Conservation (phyloP, 306 rosid genomes). For the Vigna nakashimae region DNA sequence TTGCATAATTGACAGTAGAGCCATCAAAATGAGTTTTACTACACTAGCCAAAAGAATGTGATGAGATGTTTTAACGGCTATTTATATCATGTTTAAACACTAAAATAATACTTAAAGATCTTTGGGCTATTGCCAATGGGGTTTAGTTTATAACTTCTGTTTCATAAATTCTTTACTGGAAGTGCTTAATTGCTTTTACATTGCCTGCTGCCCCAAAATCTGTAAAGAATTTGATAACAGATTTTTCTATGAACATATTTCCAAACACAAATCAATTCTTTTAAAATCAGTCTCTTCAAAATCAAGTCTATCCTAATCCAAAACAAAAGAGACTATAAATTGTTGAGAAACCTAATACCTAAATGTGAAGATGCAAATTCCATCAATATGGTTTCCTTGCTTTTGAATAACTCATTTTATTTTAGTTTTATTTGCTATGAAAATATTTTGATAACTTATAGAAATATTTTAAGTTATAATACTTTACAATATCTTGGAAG, state of each 20-base stretch:
- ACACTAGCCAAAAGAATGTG: slow-evolving; percentile 5
- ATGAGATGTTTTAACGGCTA: slow-evolving; percentile 1
- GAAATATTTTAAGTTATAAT: no score
- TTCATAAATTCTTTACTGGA: background rate
- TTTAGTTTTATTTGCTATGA: slow-evolving; percentile 33
- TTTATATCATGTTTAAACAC: background rate
- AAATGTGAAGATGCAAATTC: background rate
- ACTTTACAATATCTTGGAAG: no score
- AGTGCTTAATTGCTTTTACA: slow-evolving; percentile 12
- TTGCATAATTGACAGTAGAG: background rate
- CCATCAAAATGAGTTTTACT: background rate
- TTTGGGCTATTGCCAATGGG: background rate
- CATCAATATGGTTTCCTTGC: slow-evolving; percentile 26
- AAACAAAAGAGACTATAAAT: background rate
- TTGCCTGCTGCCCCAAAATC: background rate
- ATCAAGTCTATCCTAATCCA: background rate
- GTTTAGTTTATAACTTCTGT: slow-evolving; percentile 1
- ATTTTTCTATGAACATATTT: background rate
- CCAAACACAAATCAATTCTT: background rate
- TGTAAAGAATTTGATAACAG: background rate
- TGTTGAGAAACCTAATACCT: slow-evolving; percentile 25
- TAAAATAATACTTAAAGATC: slow-evolving; percentile 26
- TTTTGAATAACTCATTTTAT: slow-evolving; percentile 34
- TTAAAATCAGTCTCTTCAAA: background rate
- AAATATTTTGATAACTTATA: background rate